Evolutionary conservation across 1,284 basidiomycete species (phyloP), one percentile per base, ranked within the genome.

Genomic region (Boletus semigastroideus): DNA sequence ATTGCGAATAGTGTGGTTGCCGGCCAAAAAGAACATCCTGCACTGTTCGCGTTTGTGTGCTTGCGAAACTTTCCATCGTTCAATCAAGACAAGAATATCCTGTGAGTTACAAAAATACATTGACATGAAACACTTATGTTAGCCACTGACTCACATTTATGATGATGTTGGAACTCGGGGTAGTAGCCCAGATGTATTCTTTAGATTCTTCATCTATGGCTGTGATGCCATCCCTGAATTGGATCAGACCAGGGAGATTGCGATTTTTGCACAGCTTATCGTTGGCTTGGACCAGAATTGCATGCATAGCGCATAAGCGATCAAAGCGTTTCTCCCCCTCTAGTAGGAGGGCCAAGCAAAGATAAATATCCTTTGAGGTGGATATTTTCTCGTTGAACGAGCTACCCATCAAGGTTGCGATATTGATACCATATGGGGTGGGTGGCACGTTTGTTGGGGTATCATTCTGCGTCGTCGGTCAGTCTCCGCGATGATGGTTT

Each of bases 211-310:
- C 42, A 9, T 54, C 38, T 44, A 28, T 52, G 4, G 40, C 11
- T 13, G 48, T 57, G 39, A 67, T 50, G 17, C 14, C 28, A 11
- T 48, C 40, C 46, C 34, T 55, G 46, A 67, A 65, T 5, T 39
- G 19, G 27, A 49, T 49, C 20, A 70, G 31, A 22, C 46, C 25
- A 11, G 38, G n/a, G 39, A 58, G 45, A 46, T 66, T 54, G 28
- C 57, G 64, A n/a, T 25, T 54, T 41, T 70, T 68, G 60, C 69
- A 71, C n/a, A 67, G 39, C 50, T 63, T 70, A 48, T 67, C 64
- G 47, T 69, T 67, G 33, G 68, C 58, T 46, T 58, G 62, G 27
- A 50, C 27, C 38, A 67, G 42, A 36, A 67, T 13, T 1, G 66
- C 69, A 10, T 66, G 67, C 52, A 70, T 68, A 6, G 64, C 67